phyloP scores from a whole-genome alignment of 2,329 filamentous ascomycete species.

The Aspergillus latus region DNA sequence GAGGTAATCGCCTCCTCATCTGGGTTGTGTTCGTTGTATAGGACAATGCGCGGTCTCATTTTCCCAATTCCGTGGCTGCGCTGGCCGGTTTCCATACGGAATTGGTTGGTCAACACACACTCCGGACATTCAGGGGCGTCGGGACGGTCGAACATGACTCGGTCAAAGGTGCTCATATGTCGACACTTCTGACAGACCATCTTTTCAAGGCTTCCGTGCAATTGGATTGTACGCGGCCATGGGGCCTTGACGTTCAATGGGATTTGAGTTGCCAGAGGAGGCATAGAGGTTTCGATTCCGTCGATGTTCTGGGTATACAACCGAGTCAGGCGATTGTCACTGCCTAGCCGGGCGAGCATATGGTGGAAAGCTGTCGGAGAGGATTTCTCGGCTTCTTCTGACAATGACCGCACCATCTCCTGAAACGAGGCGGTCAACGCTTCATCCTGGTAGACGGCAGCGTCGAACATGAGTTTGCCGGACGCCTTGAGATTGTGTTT shows the following conservation, averaged over 20 bases:
- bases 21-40: slow-evolving; percentile 97
- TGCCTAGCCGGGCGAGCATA: slow-evolving; percentile 82
- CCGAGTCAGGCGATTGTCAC: slow-evolving; percentile 81
- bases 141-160: slow-evolving; percentile 77
- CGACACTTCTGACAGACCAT: slow-evolving; percentile 97
- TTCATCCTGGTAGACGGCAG: slow-evolving; percentile 93
- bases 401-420: slow-evolving; percentile 89
- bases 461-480: slow-evolving; percentile 94
- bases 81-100: slow-evolving; percentile 77
- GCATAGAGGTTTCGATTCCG: slow-evolving; percentile 82
- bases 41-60: slow-evolving; percentile 85
- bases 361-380: slow-evolving; percentile 89
- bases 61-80: slow-evolving; percentile 91
- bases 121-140: slow-evolving; percentile 75
- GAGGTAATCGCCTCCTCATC: slow-evolving; percentile 95
- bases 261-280: slow-evolving; percentile 75
- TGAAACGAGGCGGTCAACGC: slow-evolving; percentile 87
- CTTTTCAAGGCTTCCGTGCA: slow-evolving; percentile 89
- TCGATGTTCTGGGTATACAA: slow-evolving; percentile 98
- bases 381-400: slow-evolving; percentile 72
- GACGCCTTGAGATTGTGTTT: slow-evolving; percentile 91
- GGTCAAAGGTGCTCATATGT: slow-evolving; percentile 72
- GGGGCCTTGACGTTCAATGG: slow-evolving; percentile 81
- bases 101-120: slow-evolving; percentile 72
- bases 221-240: slow-evolving; percentile 90